Evolutionary conservation across 176 grass and related monocot species (phyloP), one percentile per base, ranked within the genome.

Genomic region (Tillandsia leiboldiana): DNA sequence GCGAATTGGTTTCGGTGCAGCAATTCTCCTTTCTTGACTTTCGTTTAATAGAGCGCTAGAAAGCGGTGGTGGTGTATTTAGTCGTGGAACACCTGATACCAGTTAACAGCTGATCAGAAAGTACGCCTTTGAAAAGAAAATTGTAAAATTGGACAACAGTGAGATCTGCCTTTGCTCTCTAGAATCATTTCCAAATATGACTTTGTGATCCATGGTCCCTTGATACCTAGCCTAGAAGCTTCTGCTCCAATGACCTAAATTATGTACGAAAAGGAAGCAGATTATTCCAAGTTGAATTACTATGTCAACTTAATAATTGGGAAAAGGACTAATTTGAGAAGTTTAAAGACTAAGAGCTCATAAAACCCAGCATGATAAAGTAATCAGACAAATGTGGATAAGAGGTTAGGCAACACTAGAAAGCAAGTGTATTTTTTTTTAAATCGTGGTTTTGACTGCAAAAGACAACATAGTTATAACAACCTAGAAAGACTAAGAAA

Each of bases 171-270:
- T 92, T 92, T 97, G 74, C 86, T 87, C 69, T 92, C 93, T 66
- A 90, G 84, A 63, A 97, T 97, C 93, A 97, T 97, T 90, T 97
- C 93, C 57, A 97, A 69, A 83, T 97, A 97, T 64, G 93, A 97
- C 75, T 97, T 92, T 6, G 93, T 97, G 70, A 92, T 97, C 93
- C 93, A 97, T 63, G 89, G 93, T 66, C 89, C 86, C 69, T 81
- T 90, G 61, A 97, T 92, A 67, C 86, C 93, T 42, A 90, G 27
- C n/a, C 82, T 79, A 49, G 79, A 79, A 83, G 89, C 89, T 81
- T 97, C 88, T 87, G 78, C 84, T 77, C 86, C 86, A 85, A 97
- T 86, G 64, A 89, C 85, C 93, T 97, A 68, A 96, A 87, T 77
- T 64, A 81, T 78, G 77, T 62, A 70, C 78, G 74, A 73, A 51